Base-by-base conservation (phyloP, 2,329 filamentous ascomycete genomes). In the Teratosphaeriaceae sp. region DNA sequence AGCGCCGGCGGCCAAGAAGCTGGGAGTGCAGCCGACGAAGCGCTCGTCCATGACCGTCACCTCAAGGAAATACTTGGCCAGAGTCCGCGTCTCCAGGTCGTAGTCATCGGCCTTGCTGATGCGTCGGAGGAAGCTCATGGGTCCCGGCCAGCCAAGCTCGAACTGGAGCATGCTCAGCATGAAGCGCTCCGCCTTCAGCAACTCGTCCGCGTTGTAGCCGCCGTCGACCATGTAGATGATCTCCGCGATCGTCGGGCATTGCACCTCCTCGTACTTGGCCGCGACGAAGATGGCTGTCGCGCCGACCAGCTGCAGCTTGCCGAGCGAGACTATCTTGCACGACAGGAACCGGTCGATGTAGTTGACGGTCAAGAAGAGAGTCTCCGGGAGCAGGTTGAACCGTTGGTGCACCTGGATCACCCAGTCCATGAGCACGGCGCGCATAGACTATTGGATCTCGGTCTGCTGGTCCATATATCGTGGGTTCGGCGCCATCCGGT, bases 401-500 rank as follows among this genome's bases (percentile, higher is more conserved):
- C 92, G 86, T 55, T 83, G 80, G 64, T 98, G 92, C 22, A 98
- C 92, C 65, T 98, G 89, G 36, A 97, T 85, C 33, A 98, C 75
- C 92, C 92, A 98, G 65, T 97, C 92, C 82, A 98, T 94, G 42
- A 98, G 75, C 18, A 97, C 88, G 5, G 88, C 84, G 36, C 92
- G 87, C 92, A 97, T 98, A 2, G 89, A 95, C 92, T 92, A 98
- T 62, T 95, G 87, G 44, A 98, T 94, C 65, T 97, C 90, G n/a
- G 84, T 82, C 65, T 98, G 92, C 53, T 85, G 82, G 49, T 95
- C 88, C 90, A 98, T 98, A 73, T 98, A 98, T 63, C 92, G 80
- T 3, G 88, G 75, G 58, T 92, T 89, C 1, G 92, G 92, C 30
- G 89, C 74, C 79, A 96, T 85, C 54, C 81, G 63, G 74, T 78